phyloP scores from a whole-genome alignment of 2,329 filamentous ascomycete species.

The Thelonectria blattea region DNA sequence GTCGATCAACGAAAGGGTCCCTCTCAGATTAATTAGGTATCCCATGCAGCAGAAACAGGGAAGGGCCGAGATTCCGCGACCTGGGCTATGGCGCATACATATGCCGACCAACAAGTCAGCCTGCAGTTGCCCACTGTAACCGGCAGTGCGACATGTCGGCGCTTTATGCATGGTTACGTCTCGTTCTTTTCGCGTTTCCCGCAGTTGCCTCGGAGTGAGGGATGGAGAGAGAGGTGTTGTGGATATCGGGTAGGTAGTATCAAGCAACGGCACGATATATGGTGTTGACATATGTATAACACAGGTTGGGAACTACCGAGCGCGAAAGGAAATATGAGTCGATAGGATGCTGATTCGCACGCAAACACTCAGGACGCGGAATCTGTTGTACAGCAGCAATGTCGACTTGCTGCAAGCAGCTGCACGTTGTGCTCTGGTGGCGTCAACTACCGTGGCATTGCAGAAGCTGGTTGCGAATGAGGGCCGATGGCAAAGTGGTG shows the following conservation, averaged over 20 bases:
- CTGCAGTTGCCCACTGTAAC: slow-evolving; percentile 2
- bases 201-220: neutral
- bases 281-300: neutral
- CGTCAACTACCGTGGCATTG: slow-evolving; percentile 6
- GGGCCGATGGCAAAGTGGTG: neutral
- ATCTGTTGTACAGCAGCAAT: slow-evolving; percentile 3
- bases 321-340: neutral
- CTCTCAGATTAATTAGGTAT: neutral
- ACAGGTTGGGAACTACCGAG: neutral
- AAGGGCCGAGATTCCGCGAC: neutral
- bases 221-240: neutral
- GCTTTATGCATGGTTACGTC: slow-evolving; percentile 9
- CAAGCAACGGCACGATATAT: neutral
- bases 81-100: slow-evolving; percentile 11
- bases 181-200: neutral
- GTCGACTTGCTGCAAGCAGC: neutral
- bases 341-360: slow-evolving; percentile 2
- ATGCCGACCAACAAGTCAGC: neutral
- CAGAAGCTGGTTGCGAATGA: neutral
- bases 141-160: neutral
- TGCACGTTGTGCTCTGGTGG: slow-evolving; percentile 6
- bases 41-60: neutral
- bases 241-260: too few species aligned
- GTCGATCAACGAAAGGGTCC: neutral
- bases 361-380: neutral